These are phyloP conservation scores for Podospora pseudopauciseta DNA, from an alignment of 495 filamentous ascomycete genomes.

Conservation along the genomic window DNA sequence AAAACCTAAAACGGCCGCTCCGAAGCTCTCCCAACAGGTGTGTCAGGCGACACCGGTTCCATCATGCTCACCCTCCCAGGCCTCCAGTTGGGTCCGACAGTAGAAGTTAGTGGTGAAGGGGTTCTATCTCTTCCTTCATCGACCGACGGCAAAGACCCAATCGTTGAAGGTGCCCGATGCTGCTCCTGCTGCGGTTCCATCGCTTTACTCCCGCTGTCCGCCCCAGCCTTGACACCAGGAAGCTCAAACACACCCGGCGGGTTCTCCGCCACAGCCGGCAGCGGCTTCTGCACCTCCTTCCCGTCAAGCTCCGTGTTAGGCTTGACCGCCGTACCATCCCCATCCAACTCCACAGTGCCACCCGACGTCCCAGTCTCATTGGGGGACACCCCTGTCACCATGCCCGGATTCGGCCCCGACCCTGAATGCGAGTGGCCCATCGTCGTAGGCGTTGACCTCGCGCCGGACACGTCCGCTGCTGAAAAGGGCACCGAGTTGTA, in stretches of 20 bases:
- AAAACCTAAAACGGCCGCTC: neutral
- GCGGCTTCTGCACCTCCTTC: constrained; percentile 10
- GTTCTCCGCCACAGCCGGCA: constrained; percentile 12
- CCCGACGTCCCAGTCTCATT: constrained; percentile 1
- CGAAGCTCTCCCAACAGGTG: neutral
- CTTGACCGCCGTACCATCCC: constrained; percentile 13
- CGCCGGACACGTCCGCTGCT: constrained; percentile 15
- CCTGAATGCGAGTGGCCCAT: constrained; percentile 10
- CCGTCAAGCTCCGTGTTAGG: constrained; percentile 21
- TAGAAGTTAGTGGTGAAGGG: neutral
- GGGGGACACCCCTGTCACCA: neutral
- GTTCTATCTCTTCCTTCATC: neutral
- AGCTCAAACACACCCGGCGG: constrained; percentile 19
- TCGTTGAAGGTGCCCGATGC: neutral
- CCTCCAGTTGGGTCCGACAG: neutral
- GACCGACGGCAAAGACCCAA: neutral
- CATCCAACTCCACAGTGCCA: constrained; percentile 24
- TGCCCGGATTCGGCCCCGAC: constrained; percentile 1
- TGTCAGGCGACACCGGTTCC: neutral
- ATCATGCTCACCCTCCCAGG: neutral
- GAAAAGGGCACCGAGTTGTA: constrained; percentile 15
- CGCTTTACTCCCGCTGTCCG: neutral
- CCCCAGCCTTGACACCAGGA: constrained; percentile 2
- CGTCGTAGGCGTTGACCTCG: constrained; percentile 3
- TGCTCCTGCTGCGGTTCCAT: neutral